Percentiles rank a stretch among this genome's conserved stretches.
Conservation (phyloP, 768 basidiomycete genomes). For the Kwoniella dendrophila region DNA sequence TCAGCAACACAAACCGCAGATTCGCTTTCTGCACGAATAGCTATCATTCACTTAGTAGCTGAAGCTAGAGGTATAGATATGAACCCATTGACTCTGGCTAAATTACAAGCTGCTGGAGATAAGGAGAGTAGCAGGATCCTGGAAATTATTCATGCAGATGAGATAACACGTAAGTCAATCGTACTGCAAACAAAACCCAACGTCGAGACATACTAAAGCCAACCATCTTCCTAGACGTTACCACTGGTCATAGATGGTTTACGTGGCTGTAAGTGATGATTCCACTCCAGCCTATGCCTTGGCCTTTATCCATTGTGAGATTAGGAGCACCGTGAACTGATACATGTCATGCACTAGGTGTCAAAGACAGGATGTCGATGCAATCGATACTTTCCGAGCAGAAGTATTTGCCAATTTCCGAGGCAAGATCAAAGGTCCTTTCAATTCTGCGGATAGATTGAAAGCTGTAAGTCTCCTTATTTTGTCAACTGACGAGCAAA, state of each 20-base stretch:
- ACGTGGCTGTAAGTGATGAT: constrained; percentile 67
- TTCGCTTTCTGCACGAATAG: constrained; percentile 71
- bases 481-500: neutral
- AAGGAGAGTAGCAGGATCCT: constrained; percentile 67
- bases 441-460: constrained; percentile 72
- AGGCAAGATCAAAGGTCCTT: constrained; percentile 71
- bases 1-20: constrained; percentile 69
- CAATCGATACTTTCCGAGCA: constrained; percentile 68
- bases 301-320: neutral
- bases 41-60: constrained; percentile 82
- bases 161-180: constrained; percentile 60
- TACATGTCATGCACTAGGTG: constrained; percentile 7
- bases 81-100: constrained; percentile 76
- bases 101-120: constrained; percentile 69
- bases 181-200: neutral
- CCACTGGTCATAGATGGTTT: constrained; percentile 80
- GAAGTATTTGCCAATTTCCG: constrained; percentile 72
- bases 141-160: constrained; percentile 77
- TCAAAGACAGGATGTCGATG: constrained; percentile 58
- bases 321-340: neutral
- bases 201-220: neutral
- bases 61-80: constrained; percentile 83
- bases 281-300: neutral
- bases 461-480: constrained; percentile 60
- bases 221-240: constrained; percentile 63